A percentile compares a stretch with the other conserved stretches of the same genome.
Conservation (phyloP, 208 protist species). For the Histomonas meleagridis region DNA sequence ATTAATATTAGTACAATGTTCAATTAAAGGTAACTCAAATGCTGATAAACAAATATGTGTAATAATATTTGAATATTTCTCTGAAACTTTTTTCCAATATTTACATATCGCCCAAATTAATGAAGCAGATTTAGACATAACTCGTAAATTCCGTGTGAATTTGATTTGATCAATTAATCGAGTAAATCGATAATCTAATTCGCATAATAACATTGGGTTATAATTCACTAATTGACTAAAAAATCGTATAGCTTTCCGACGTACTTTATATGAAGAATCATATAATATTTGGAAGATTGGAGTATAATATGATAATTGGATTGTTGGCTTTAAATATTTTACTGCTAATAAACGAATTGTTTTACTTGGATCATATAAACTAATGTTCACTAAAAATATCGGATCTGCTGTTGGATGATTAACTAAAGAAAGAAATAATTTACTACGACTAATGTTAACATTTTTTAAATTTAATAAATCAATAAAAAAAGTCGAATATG, state of each 20-base stretch:
- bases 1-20: neutral
- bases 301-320: neutral
- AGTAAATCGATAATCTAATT: neutral
- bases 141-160: neutral
- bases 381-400: no score
- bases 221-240: neutral
- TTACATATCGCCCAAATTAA: neutral
- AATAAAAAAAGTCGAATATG: no score
- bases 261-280: neutral
- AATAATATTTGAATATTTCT: neutral
- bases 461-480: no score
- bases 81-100: neutral
- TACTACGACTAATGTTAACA: no score
- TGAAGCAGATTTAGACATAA: neutral
- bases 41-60: neutral
- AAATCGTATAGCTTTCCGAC: neutral
- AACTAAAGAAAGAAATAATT: no score
- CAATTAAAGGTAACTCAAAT: neutral
- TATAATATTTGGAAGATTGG: neutral
- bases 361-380: no score
- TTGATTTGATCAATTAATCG: neutral
- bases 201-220: neutral
- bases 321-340: neutral
- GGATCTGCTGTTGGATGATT: no score
- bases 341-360: no score